These are phyloP conservation scores for Gliomastix tumulicola DNA, from an alignment of 2,329 filamentous ascomycete genomes.

Conservation along the genomic window DNA sequence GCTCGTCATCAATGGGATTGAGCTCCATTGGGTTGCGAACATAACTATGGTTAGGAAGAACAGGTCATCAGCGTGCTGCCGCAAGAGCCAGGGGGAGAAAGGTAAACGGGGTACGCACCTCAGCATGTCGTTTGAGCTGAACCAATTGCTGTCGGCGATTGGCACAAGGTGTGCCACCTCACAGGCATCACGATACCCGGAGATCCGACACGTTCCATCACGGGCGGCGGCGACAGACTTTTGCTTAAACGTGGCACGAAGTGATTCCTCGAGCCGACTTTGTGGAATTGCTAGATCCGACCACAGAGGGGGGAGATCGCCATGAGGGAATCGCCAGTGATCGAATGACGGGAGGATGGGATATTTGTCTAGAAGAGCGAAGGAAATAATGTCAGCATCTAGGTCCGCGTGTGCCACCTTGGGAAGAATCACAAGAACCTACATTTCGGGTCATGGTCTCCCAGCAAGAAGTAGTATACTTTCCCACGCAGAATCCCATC, in stretches of 20 bases:
- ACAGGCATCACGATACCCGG: background rate
- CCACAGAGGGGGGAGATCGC: background rate
- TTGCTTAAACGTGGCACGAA: too few relatives aligned
- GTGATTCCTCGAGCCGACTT: too few relatives aligned
- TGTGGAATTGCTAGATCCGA: too few relatives aligned
- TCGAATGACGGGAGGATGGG: background rate
- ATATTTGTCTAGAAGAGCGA: too few relatives aligned
- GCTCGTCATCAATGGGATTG: constrained; percentile 1
- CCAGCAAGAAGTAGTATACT: too few relatives aligned
- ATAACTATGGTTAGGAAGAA: constrained; percentile 1
- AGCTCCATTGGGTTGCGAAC: background rate
- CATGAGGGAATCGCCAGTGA: background rate
- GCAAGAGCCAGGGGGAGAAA: background rate
- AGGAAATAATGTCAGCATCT: too few relatives aligned
- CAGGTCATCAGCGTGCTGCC: background rate
- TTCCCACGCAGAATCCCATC: too few relatives aligned
- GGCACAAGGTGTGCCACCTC: constrained; percentile 1
- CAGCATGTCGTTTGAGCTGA: constrained; percentile 1
- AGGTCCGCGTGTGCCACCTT: too few relatives aligned
- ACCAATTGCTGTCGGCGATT: background rate
- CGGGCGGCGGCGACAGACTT: background rate
- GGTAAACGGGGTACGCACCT: background rate
- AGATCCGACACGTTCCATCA: background rate
- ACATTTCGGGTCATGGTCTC: too few relatives aligned
- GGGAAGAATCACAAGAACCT: too few relatives aligned